Evolutionary conservation across 2,329 filamentous ascomycete genomes (phyloP), one percentile per base, ranked within the genome.

Genomic region (Amesomyces nigricolor): DNA sequence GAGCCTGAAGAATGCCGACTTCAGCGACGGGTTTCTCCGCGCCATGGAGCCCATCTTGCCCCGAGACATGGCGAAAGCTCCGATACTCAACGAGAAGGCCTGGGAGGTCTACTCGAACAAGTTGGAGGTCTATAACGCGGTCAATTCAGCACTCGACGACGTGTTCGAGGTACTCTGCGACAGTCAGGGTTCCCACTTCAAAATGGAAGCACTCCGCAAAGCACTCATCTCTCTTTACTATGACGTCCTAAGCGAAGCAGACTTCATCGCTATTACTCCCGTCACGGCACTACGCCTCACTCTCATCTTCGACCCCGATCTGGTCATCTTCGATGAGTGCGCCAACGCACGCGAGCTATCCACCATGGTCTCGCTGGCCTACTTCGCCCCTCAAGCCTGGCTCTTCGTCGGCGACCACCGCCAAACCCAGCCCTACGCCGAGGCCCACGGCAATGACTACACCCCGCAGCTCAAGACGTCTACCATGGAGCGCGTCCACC

Each of bases 361-460:
- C 11, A 54, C 47, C 2, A 16, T 54, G 19, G 40, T 45, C 2
- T 45, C 53, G 6, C 8, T 54, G 14, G 53, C 47, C 5, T 46
- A 45, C 9, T 54, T 51, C n/a, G 17, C 43, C 4, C 53, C 47
- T 11, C 9, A 46, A 30, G 47, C 40, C 2, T 54, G 14, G 39
- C 39, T 54, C 10, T 54, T 50, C 22, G 47, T 49, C 5, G 47
- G 52, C 11, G 53, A 46, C 26, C 39, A 54, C 32, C 32, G 53
- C 3, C 53, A 54, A 30, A 54, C 40, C 2, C 46, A 50, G 10
- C 47, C 47, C 8, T 50, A 29, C 14, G 38, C 38, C 44, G 39
- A 49, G 8, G 32, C 11, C 9, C 32, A 35, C 32, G 11, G 7
- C 32, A 35, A 35, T 11, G 32, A 35, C 8, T 13, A 10, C 32